phyloP scores from a whole-genome alignment of 331 rosid genomes.

The Spiraea crenata region DNA sequence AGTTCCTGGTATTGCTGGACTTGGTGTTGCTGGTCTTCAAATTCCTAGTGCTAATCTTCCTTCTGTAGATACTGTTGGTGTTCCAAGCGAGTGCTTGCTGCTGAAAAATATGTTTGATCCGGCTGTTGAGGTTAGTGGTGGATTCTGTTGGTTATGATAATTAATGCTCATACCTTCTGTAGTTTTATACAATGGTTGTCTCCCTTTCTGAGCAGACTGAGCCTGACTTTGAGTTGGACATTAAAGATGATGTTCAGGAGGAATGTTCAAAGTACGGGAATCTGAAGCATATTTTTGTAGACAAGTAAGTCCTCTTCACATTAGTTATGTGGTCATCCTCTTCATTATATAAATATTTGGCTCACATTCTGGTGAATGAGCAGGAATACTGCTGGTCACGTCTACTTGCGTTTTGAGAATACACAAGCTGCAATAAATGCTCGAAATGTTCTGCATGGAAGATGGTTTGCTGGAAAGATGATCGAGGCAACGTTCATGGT shows the following conservation, averaged over 20 bases:
- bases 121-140: conserved; percentile 60
- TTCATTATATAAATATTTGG: neutral
- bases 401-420: conserved; percentile 64
- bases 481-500: conserved; percentile 84
- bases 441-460: conserved; percentile 84
- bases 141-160: neutral
- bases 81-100: conserved; percentile 85
- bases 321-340: neutral
- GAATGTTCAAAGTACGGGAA: conserved; percentile 87
- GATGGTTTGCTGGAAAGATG: conserved; percentile 99
- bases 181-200: conserved; percentile 13
- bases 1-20: conserved; percentile 53
- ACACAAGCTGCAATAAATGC: conserved; percentile 68
- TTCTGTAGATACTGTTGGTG: conserved; percentile 66
- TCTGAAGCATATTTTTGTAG: conserved; percentile 68
- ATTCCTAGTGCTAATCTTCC: conserved; percentile 46
- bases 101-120: conserved; percentile 96
- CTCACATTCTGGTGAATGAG: conserved; percentile 17
- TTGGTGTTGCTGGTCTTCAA: conserved; percentile 60
- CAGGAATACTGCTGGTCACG: conserved; percentile 82
- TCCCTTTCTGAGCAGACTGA: conserved; percentile 55
- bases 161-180: neutral
- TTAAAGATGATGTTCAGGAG: conserved; percentile 87
- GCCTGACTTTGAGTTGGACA: conserved; percentile 81
- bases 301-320: conserved; percentile 57